Base-by-base conservation (phyloP, 2,329 filamentous ascomycete genomes). In the Nothophoma quercina region DNA sequence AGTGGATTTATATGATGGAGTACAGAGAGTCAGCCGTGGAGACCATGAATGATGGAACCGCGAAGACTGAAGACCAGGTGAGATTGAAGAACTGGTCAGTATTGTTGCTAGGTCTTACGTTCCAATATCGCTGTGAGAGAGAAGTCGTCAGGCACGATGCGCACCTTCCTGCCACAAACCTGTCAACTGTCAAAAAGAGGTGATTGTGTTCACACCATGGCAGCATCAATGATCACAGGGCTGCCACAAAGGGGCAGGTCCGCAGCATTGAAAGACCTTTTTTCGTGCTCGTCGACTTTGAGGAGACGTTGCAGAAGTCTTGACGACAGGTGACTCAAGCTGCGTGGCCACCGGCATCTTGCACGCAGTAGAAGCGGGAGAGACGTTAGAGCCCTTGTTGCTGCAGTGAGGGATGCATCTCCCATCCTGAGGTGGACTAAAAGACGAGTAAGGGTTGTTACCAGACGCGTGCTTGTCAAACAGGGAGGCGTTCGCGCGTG, bases 131-230 rank as follows among this genome's bases (percentile, higher is more conserved):
- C 21, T 25, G 33, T 51, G 33, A 29, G 19, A 51, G 19, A 23
- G 8, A 12, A 30, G 23, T 48, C 46, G 46, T 45, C 21, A 51
- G 15, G 7, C 16, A 39, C 36, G 35, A 53, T 39, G 46, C 51
- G 35, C 38, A 39, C 57, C 41, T 49, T 40, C 22, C 50, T 58
- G 46, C 38, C 16, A 60, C 48, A 36, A 13, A 48, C 58, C 59
- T 64, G 59, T 64, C 58, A 63, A 59, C 38, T 67, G 62, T 62
- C 54, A 66, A 55, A 34, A 33, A 29, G 23, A 44, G 52, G 57
- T 65, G 60, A 63, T 47, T 56, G 53, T 59, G 39, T 53, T 44
- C 26, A 23, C 25, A 15, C 30, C 18, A 8, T 34, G 22, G 41
- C 49, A 55, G 30, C n/a, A 33, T 15, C 19, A 38, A 42, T 34